Evolutionary conservation across 306 rosid species (phyloP).

Genomic region (Dryas drummondii): DNA sequence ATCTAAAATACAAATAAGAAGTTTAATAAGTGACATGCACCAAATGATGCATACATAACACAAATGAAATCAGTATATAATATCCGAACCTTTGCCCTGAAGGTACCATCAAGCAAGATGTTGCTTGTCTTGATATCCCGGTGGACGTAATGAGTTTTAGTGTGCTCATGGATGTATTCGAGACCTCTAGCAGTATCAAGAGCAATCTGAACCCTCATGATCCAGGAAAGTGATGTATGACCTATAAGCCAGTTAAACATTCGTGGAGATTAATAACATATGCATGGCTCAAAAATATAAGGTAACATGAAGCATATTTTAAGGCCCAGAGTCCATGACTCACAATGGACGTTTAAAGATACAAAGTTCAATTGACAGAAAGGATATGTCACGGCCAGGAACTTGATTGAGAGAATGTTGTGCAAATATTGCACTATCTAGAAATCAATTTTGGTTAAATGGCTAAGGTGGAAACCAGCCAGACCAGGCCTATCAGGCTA

Average conservation of each 20-base stretch:
- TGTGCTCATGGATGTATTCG: constrained; percentile 98
- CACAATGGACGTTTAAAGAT: not conserved
- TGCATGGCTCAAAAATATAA: constrained; percentile 18
- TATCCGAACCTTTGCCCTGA: constrained; percentile 78
- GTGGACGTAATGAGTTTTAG: constrained; percentile 90
- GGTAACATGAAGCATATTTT: not conserved
- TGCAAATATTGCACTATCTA: not conserved
- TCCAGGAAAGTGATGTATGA: constrained; percentile 93
- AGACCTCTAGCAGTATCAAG: constrained; percentile 96
- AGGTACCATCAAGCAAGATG: constrained; percentile 83
- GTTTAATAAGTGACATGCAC: constrained; percentile 16
- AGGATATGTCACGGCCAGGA: not conserved
- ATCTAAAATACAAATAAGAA: constrained; percentile 45
- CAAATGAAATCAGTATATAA: constrained; percentile 12
- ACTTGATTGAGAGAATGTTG: not conserved
- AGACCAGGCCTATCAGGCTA: not conserved
- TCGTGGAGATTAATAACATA: constrained; percentile 15
- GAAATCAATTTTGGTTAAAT: not conserved
- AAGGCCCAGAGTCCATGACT: constrained; percentile 8
- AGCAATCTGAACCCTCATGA: constrained; percentile 89
- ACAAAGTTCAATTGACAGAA: not conserved
- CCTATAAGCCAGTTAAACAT: constrained; percentile 47
- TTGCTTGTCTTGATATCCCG: constrained; percentile 98
- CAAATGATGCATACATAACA: constrained; percentile 6
- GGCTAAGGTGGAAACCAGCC: not conserved